These are phyloP conservation scores for Aurantiochytrium sp. DNA, from an alignment of 108 stramenopile genomes.

Conservation along the genomic window DNA sequence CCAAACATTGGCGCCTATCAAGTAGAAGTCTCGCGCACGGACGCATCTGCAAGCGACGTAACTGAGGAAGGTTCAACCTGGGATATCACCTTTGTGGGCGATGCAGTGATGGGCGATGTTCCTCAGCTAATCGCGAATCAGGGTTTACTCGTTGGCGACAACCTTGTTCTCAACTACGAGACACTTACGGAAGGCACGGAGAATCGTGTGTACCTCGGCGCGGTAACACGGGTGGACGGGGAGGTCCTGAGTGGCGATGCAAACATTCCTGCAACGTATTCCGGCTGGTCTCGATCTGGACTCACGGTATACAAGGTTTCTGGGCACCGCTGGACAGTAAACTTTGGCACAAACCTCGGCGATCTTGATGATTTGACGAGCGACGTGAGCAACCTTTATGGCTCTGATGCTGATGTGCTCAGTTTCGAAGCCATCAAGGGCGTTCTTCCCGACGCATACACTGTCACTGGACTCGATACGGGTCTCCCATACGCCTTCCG, in stretches of 20 bases:
- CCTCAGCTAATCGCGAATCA: not conserved
- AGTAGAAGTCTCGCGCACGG: not conserved
- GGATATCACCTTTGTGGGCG: not conserved
- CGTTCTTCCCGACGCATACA: slow-evolving; percentile 26
- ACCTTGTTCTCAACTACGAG: not conserved
- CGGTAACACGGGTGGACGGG: not conserved
- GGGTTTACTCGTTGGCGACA: not conserved
- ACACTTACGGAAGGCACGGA: not conserved
- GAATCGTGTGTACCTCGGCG: not conserved
- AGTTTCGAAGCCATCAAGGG: slow-evolving; percentile 42
- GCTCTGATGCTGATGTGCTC: not conserved
- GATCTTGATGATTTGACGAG: slow-evolving; percentile 25
- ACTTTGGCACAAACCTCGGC: slow-evolving; percentile 50
- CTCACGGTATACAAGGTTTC: slow-evolving; percentile 45
- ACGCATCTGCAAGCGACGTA: not conserved
- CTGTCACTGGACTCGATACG: slow-evolving; percentile 30
- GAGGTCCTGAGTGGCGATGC: not conserved
- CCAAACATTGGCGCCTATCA: not conserved
- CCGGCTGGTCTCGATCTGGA: not conserved
- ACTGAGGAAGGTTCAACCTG: not conserved
- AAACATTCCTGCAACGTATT: not conserved
- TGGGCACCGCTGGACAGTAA: slow-evolving; percentile 51
- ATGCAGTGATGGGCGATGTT: not conserved
- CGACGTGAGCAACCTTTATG: slow-evolving; percentile 17
- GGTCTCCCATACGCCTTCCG: slow-evolving; percentile 57